These are phyloP conservation scores for Leccinum barrowsii DNA, from an alignment of 768 basidiomycete species.

Conservation along the genomic window DNA sequence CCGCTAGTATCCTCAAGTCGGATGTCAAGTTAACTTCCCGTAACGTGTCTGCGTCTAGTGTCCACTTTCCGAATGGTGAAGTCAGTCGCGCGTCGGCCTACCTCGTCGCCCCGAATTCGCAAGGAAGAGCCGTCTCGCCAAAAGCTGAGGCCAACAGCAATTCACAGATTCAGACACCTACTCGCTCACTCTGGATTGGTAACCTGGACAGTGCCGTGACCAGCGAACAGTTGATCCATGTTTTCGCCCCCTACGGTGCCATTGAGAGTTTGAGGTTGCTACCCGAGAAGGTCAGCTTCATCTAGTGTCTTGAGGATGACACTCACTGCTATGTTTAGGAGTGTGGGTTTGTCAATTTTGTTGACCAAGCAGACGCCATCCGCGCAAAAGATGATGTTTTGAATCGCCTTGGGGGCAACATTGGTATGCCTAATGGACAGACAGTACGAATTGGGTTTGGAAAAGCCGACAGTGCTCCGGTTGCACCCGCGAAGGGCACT, in stretches of 20 bases:
- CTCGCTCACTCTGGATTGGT: constrained; percentile 96
- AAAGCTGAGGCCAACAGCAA: constrained; percentile 65
- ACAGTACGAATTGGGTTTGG: constrained; percentile 98
- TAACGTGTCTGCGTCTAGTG: constrained; percentile 42
- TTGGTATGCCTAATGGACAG: constrained; percentile 92
- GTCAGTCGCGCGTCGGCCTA: constrained; percentile 61
- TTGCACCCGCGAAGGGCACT: constrained; percentile 79
- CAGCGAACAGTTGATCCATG: constrained; percentile 90
- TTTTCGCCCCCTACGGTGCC: constrained; percentile 95
- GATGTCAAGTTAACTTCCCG: constrained; percentile 51
- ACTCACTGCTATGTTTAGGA: constrained; percentile 55
- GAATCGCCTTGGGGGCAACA: constrained; percentile 90
- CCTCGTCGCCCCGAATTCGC: constrained; percentile 61
- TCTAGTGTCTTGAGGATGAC: background rate
- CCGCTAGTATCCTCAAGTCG: constrained; percentile 53
- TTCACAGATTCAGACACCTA: constrained; percentile 86
- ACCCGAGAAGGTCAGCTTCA: constrained; percentile 81
- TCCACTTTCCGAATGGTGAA: constrained; percentile 70
- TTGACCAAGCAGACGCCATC: constrained; percentile 93
- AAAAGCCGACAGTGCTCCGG: constrained; percentile 94
- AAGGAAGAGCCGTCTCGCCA: constrained; percentile 78
- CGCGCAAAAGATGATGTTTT: constrained; percentile 97
- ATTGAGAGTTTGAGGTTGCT: constrained; percentile 93
- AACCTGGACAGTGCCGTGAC: constrained; percentile 94
- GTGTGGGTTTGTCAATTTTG: constrained; percentile 99